phyloP scores from a whole-genome alignment of 495 filamentous ascomycete genomes.

The Parathielavia hyrcaniae region DNA sequence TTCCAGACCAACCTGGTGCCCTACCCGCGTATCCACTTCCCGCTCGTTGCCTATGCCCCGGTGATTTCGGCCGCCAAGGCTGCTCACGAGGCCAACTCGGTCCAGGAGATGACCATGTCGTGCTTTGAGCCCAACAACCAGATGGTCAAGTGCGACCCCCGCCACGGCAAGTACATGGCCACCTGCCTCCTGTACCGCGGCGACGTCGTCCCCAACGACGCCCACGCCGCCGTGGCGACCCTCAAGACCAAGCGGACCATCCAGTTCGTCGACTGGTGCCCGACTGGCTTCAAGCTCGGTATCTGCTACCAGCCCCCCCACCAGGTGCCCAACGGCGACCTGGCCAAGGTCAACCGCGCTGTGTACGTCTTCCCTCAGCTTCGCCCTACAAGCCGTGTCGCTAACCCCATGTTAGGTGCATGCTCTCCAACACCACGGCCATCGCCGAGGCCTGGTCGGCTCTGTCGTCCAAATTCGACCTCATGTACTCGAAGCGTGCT shows the following conservation, averaged over 20 bases:
- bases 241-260: constrained; percentile 99
- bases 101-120: constrained; percentile 81
- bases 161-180: constrained; percentile 99
- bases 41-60: constrained; percentile 90
- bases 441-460: constrained; percentile 98
- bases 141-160: constrained; percentile 99
- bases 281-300: constrained; percentile 99
- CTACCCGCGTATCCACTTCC: constrained; percentile 99
- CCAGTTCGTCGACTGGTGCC: constrained; percentile 99
- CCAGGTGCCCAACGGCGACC: constrained; percentile 90
- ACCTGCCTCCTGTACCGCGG: constrained; percentile 97
- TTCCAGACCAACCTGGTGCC: constrained; percentile 99
- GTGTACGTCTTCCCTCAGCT: constrained; percentile 58
- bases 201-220: constrained; percentile 94
- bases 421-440: constrained; percentile 99
- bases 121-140: constrained; percentile 79
- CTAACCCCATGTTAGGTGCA: constrained; percentile 56
- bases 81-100: constrained; percentile 89
- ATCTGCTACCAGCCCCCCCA: constrained; percentile 98
- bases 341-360: constrained; percentile 95
- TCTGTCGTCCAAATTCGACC: constrained; percentile 96
- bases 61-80: constrained; percentile 91
- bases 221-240: constrained; percentile 80
- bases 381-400: not conserved
- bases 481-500: constrained; percentile 99